A percentile compares a stretch with the other conserved stretches of the same genome.
Conservation (phyloP, 148 eudicot species). For the Nepenthes mirabilis region DNA sequence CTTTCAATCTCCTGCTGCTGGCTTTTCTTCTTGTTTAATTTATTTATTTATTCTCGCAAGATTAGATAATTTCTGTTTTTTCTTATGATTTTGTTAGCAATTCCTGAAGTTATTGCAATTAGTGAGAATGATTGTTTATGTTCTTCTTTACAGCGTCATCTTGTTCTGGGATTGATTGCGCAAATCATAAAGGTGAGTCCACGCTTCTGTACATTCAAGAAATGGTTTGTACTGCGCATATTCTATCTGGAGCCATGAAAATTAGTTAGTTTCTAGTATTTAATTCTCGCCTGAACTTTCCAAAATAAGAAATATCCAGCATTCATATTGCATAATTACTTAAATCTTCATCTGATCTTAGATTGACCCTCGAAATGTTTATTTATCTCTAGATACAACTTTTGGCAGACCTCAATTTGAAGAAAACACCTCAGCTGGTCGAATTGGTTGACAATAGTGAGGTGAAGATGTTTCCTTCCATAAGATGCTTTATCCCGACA, state of each 20-base stretch:
- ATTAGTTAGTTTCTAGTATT: not conserved
- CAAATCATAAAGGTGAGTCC: slow-evolving; percentile 81
- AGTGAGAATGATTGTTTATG: not conserved
- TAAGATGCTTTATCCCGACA: slow-evolving; percentile 1
- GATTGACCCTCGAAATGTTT: not conserved
- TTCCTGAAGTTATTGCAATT: not conserved
- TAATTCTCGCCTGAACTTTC: too few relatives aligned
- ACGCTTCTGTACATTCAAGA: not conserved
- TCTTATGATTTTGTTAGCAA: not conserved
- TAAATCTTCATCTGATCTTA: not conserved
- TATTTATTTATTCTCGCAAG: too few relatives aligned
- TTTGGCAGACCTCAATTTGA: slow-evolving; percentile 91
- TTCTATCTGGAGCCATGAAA: not conserved
- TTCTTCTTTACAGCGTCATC: slow-evolving; percentile 65
- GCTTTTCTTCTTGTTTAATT: too few relatives aligned
- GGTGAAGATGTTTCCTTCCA: slow-evolving; percentile 29
- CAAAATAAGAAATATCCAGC: too few relatives aligned
- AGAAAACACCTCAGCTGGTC: slow-evolving; percentile 92
- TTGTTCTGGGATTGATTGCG: slow-evolving; percentile 90
- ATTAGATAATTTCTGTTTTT: too few relatives aligned
- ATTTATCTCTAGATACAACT: slow-evolving; percentile 66
- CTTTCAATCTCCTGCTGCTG: too few relatives aligned
- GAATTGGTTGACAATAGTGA: slow-evolving; percentile 84
- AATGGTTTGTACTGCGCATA: not conserved
- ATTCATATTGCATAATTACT: not conserved